Conservation (phyloP, 768 basidiomycete species). For the Mycena crocata region DNA sequence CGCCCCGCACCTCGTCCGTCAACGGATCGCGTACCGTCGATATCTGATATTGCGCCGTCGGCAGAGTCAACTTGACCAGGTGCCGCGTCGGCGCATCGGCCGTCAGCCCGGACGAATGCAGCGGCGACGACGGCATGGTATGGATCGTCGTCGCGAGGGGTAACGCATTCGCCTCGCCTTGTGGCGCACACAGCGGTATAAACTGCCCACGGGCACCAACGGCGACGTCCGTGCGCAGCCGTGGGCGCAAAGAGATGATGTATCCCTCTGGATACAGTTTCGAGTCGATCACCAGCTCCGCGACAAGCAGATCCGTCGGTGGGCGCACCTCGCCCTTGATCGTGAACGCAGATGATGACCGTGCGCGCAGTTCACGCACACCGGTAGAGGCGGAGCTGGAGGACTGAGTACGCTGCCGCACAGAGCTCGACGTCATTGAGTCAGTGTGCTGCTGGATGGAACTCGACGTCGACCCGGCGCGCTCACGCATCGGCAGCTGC, state of each 20-base stretch:
- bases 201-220: slow-evolving; percentile 38
- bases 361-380: slow-evolving; percentile 44
- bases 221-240: slow-evolving; percentile 50
- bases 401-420: slow-evolving; percentile 22
- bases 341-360: slow-evolving; percentile 70
- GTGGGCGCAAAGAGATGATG: slow-evolving; percentile 59
- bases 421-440: slow-evolving; percentile 42
- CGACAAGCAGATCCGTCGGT: slow-evolving; percentile 77
- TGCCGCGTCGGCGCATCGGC: slow-evolving; percentile 73
- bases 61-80: slow-evolving; percentile 80
- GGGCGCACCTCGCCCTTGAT: slow-evolving; percentile 69
- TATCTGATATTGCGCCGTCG: slow-evolving; percentile 84
- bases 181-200: slow-evolving; percentile 47
- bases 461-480: slow-evolving; percentile 18
- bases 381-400: slow-evolving; percentile 25
- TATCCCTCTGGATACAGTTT: slow-evolving; percentile 86
- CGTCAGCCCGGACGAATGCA: slow-evolving; percentile 76
- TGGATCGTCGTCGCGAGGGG: slow-evolving; percentile 73
- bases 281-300: slow-evolving; percentile 85
- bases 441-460: slow-evolving; percentile 44
- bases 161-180: slow-evolving; percentile 43
- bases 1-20: slow-evolving; percentile 71
- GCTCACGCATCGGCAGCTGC: slow-evolving; percentile 13
- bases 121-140: slow-evolving; percentile 84
- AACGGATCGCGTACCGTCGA: slow-evolving; percentile 85